phyloP scores from a whole-genome alignment of 768 basidiomycete genomes.

The Phlegmacium glaucopus region DNA sequence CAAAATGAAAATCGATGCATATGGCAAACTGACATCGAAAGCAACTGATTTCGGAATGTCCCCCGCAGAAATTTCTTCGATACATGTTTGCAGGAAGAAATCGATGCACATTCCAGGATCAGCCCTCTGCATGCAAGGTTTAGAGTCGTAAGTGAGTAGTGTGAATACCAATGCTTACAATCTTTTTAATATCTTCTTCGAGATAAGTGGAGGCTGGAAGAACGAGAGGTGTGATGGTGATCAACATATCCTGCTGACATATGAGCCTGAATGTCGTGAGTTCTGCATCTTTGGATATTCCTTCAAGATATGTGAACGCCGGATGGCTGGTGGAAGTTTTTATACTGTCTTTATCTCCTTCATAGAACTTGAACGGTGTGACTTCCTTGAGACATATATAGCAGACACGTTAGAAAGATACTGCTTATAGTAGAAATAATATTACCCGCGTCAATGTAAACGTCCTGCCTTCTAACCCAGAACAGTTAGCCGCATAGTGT shows the following conservation, averaged over 20 bases:
- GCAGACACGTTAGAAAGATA: too few species aligned
- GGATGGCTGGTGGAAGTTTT: not conserved
- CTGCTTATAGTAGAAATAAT: not conserved
- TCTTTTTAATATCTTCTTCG: constrained; percentile 42
- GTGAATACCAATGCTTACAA: constrained; percentile 32
- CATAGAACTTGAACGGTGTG: constrained; percentile 10
- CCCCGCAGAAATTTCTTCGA: constrained; percentile 23
- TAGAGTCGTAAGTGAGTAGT: not conserved
- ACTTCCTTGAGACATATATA: too few species aligned
- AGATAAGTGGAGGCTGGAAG: constrained; percentile 40
- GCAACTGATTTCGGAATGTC: constrained; percentile 18
- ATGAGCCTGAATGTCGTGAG: constrained; percentile 40
- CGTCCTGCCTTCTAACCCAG: constrained; percentile 39
- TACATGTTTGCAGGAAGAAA: constrained; percentile 36
- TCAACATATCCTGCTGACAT: constrained; percentile 31
- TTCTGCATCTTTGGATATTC: constrained; percentile 19
- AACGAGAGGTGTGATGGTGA: constrained; percentile 56
- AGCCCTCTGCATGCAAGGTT: constrained; percentile 17
- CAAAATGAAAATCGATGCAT: constrained; percentile 36
- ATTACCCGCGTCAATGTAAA: constrained; percentile 45
- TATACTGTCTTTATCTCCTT: not conserved
- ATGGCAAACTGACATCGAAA: constrained; percentile 42
- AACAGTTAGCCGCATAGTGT: constrained; percentile 39
- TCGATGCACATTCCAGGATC: constrained; percentile 38
- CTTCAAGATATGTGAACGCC: constrained; percentile 9